phyloP scores from a whole-genome alignment of 306 rosid species.

The Cucumis sativus region DNA sequence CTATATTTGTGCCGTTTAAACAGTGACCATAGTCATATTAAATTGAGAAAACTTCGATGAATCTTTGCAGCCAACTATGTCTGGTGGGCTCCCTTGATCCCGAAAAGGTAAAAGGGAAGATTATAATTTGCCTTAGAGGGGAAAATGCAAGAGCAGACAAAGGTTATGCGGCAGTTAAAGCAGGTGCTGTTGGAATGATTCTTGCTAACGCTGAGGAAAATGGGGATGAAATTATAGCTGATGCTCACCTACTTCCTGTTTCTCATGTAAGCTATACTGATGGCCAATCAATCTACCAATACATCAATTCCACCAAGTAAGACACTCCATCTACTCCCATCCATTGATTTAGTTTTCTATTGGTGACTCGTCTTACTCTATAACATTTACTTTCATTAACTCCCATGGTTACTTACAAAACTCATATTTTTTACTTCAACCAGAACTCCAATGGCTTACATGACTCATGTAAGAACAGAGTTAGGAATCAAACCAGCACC shows the following conservation, averaged over 20 bases:
- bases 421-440: neutral
- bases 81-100: slow-evolving; percentile 28
- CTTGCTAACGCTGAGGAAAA: slow-evolving; percentile 13
- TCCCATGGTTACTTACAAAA: neutral
- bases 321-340: neutral
- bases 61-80: slow-evolving; percentile 26
- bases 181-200: slow-evolving; percentile 61
- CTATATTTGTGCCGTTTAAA: no score
- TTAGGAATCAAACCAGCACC: slow-evolving; percentile 36
- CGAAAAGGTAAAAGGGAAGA: slow-evolving; percentile 42
- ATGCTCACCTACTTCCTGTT: slow-evolving; percentile 40
- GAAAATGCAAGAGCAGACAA: slow-evolving; percentile 10
- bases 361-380: no score
- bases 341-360: no score
- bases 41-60: neutral
- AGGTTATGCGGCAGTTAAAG: slow-evolving; percentile 20
- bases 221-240: slow-evolving; percentile 15
- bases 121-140: slow-evolving; percentile 42
- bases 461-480: slow-evolving; percentile 25
- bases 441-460: slow-evolving; percentile 40
- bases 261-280: slow-evolving; percentile 24
- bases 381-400: neutral
- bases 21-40: neutral
- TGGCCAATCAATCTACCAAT: slow-evolving; percentile 24
- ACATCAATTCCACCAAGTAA: slow-evolving; percentile 41